These are phyloP conservation scores for Nosema muscidifuracis DNA, from an alignment of 371 early-diverging fungal genomes.

Conservation along the genomic window DNA sequence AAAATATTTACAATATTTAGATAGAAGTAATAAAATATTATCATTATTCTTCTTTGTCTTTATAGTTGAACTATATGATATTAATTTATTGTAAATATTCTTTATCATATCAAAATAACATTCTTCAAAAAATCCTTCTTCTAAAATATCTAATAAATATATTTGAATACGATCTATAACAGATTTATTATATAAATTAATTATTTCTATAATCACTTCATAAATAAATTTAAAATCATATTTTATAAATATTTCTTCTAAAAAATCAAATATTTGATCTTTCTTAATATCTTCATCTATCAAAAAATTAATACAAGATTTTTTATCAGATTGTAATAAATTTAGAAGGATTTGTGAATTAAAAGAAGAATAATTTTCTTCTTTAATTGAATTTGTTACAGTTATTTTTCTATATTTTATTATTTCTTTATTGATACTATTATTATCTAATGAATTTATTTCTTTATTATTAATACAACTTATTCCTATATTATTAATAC, in stretches of 20 bases:
- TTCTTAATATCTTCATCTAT: no score
- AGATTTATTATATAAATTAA: neutral
- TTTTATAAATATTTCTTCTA: neutral
- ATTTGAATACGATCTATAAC: neutral
- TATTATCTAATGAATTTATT: no score
- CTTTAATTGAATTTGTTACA: no score
- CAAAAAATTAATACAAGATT: no score
- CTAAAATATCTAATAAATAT: neutral
- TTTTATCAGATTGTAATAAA: no score
- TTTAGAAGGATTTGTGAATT: no score
- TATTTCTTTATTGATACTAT: no score
- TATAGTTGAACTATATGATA: neutral
- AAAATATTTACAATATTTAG: conserved; percentile 7
- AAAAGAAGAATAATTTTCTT: no score
- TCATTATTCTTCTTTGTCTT: neutral
- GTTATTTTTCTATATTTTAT: no score
- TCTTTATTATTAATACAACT: no score
- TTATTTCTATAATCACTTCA: neutral
- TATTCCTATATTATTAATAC: no score
- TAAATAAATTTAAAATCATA: neutral
- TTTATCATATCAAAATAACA: neutral
- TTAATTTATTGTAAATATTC: conserved; percentile 1
- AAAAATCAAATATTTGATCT: no score
- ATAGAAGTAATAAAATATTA: neutral
- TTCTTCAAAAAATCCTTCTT: conserved; percentile 9